Conservation (phyloP, 176 grass and related monocot genomes). For the Oryza brachyantha region DNA sequence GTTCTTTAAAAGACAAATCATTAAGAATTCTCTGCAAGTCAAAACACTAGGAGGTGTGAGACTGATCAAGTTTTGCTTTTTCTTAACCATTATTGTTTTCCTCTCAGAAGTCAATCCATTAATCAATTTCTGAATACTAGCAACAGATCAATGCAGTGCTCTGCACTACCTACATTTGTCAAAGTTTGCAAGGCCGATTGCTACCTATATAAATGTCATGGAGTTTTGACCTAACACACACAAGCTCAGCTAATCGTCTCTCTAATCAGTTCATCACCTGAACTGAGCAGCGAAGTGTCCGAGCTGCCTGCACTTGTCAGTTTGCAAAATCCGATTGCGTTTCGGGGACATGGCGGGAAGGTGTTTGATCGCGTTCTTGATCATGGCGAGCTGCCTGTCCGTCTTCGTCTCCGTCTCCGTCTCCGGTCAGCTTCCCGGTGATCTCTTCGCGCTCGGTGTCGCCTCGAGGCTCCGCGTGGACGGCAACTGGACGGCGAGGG, state of each 20-base stretch:
- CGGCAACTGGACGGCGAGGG: constrained; percentile 20
- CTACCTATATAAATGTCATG: constrained; percentile 34
- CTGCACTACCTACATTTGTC: constrained; percentile 33
- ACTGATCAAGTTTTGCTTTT: neutral
- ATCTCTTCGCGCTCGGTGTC: constrained; percentile 33
- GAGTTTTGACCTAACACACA: constrained; percentile 19
- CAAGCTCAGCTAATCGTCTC: neutral
- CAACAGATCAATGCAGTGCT: neutral
- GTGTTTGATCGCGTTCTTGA: neutral
- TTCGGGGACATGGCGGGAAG: constrained; percentile 2
- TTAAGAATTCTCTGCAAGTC: constrained; percentile 29
- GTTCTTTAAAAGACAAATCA: neutral
- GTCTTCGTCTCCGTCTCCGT: neutral
- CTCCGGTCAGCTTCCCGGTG: constrained; percentile 11
- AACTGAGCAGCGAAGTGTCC: neutral
- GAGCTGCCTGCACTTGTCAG: constrained; percentile 7
- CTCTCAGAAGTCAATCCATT: neutral
- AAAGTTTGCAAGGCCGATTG: constrained; percentile 24
- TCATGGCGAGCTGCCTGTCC: constrained; percentile 23
- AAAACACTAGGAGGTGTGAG: constrained; percentile 12
- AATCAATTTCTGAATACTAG: constrained; percentile 15
- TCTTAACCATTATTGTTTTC: neutral
- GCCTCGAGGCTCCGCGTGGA: constrained; percentile 27
- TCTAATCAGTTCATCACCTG: neutral
- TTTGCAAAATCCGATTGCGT: neutral